A percentile compares a stretch with the other conserved stretches of the same genome.
Conservation (phyloP, 164 flowering plant genomes). For the Aristolochia fimbriata region DNA sequence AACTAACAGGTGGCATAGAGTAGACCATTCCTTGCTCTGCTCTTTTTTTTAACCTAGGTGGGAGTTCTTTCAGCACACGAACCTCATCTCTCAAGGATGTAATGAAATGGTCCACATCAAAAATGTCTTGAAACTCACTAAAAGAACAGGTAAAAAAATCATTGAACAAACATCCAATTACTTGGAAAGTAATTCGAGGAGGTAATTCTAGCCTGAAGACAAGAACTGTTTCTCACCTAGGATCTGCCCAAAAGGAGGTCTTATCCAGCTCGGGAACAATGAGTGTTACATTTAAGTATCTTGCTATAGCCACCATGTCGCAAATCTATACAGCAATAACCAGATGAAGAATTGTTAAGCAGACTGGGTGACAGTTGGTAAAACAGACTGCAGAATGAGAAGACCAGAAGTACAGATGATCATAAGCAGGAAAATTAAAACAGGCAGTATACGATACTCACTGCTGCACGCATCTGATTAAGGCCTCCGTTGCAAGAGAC, state of each 20-base stretch:
- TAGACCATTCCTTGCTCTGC: conserved; percentile 43
- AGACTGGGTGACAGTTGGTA: background rate
- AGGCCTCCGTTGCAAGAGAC: conserved; percentile 94
- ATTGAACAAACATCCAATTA: background rate
- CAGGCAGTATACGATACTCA: conserved; percentile 16
- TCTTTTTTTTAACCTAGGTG: conserved; percentile 67
- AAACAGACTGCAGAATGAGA: background rate
- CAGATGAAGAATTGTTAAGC: conserved; percentile 1
- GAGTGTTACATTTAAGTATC: conserved; percentile 77
- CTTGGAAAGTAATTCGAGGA: background rate
- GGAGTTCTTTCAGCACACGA: conserved; percentile 70
- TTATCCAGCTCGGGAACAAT: conserved; percentile 94
- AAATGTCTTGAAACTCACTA: conserved; percentile 92
- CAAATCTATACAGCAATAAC: conserved; percentile 51
- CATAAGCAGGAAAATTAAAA: background rate
- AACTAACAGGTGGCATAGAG: conserved; percentile 85
- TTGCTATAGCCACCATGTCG: conserved; percentile 95
- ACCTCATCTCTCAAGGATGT: conserved; percentile 83
- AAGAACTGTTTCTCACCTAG: conserved; percentile 39
- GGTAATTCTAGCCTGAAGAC: background rate
- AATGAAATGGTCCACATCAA: conserved; percentile 88
- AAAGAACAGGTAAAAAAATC: conserved; percentile 6
- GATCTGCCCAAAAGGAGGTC: conserved; percentile 93
- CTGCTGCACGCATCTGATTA: conserved; percentile 93
- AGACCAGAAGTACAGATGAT: background rate